phyloP scores from a whole-genome alignment of 2,329 filamentous ascomycete genomes.

The Ascochyta fabae region DNA sequence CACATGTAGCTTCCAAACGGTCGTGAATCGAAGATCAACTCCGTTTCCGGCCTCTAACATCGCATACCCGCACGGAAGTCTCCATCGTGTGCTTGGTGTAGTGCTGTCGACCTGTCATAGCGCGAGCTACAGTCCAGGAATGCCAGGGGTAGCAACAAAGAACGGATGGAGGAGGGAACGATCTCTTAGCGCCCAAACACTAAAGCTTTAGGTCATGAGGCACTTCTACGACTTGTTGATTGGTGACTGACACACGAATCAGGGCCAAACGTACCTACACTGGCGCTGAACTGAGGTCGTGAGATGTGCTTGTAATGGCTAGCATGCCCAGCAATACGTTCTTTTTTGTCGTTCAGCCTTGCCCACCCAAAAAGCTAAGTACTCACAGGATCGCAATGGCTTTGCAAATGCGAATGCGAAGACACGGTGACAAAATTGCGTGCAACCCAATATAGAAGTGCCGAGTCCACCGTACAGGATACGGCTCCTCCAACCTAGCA shows the following conservation, averaged over 20 bases:
- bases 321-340: neutral
- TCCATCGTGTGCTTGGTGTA: neutral
- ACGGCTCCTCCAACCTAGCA: conserved; percentile 8
- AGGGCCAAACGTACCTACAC: conserved; percentile 9
- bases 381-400: neutral
- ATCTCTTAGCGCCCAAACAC: neutral
- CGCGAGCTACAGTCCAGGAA: neutral
- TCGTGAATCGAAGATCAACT: conserved; percentile 5
- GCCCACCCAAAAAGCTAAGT: neutral
- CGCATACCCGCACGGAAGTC: neutral
- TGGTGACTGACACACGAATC: conserved; percentile 5
- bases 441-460: conserved; percentile 11
- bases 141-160: conserved; percentile 5
- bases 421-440: conserved; percentile 3
- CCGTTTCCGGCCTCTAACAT: neutral
- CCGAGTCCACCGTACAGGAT: conserved; percentile 9
- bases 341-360: neutral
- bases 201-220: conserved; percentile 12
- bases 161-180: neutral
- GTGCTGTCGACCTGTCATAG: neutral
- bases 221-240: neutral
- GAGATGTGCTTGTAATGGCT: conserved; percentile 1
- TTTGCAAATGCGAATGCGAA: neutral
- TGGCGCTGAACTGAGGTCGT: neutral
- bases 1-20: neutral